A percentile compares a stretch with the other conserved stretches of the same genome.
Conservation (phyloP, 345 rosid genomes). For the Hibiscus tridactylites region DNA sequence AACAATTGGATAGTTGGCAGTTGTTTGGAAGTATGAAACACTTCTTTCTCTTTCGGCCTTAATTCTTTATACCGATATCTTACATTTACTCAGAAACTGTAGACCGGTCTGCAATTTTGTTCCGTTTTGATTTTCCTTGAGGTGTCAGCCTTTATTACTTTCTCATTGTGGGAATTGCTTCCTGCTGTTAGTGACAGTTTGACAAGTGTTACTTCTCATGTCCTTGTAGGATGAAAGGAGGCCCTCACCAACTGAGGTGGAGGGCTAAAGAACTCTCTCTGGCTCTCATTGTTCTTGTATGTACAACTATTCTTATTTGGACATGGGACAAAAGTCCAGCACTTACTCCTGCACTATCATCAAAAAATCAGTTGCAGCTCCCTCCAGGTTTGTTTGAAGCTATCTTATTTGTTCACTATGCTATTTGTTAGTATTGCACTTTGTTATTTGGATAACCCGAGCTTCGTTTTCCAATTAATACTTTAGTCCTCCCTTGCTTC, state of each 20-base stretch:
- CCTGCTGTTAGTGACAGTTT: conserved; percentile 8
- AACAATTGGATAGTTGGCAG: neutral
- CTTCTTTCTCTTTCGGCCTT: neutral
- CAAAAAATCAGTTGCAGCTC: conserved; percentile 34
- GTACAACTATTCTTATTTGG: conserved; percentile 47
- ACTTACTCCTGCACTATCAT: conserved; percentile 40
- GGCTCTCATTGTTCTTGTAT: conserved; percentile 47
- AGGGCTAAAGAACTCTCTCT: conserved; percentile 46
- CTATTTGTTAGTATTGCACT: neutral
- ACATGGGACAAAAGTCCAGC: conserved; percentile 54
- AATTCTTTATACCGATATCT: neutral
- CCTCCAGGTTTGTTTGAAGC: conserved; percentile 34
- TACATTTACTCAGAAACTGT: neutral
- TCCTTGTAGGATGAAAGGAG: conserved; percentile 57
- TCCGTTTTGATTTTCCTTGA: neutral
- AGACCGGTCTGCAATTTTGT: neutral
- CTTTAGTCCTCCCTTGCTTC: neutral
- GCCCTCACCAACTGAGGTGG: conserved; percentile 22
- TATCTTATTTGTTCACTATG: conserved; percentile 4
- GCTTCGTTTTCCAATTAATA: neutral
- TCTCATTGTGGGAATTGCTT: neutral
- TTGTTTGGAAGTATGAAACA: neutral
- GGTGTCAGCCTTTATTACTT: neutral
- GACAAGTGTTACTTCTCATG: conserved; percentile 5
- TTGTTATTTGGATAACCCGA: neutral